Evolutionary conservation across 805 yeast genomes (phyloP).

Genomic region (Yamadazyma endophytica): DNA sequence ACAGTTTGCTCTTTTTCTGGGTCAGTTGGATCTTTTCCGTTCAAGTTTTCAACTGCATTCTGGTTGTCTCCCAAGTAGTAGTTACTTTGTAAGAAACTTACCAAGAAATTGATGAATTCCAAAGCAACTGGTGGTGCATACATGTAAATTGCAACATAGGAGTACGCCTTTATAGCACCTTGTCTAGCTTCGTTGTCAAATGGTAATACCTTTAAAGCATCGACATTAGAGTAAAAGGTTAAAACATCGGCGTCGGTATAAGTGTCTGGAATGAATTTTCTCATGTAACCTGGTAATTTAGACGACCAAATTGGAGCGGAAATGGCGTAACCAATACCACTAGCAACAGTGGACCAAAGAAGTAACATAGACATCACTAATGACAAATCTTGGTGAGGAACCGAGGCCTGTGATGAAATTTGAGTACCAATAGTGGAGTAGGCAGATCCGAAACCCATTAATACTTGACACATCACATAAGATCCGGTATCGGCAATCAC

Average conservation of each 20-base stretch:
- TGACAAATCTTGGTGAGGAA: slow-evolving; percentile 40
- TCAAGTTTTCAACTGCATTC: slow-evolving; percentile 27
- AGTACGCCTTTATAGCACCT: slow-evolving; percentile 30
- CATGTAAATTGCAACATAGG: slow-evolving; percentile 20
- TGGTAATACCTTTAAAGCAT: slow-evolving; percentile 17
- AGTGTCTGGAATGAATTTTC: slow-evolving; percentile 22
- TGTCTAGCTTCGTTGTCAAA: slow-evolving; percentile 22
- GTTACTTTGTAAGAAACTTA: slow-evolving; percentile 28
- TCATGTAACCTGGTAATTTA: slow-evolving; percentile 25
- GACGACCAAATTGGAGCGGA: slow-evolving; percentile 29
- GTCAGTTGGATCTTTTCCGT: slow-evolving; percentile 10
- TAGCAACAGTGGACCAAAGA: slow-evolving; percentile 32
- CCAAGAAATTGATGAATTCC: slow-evolving; percentile 22
- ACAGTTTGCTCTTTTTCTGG: slow-evolving; percentile 2
- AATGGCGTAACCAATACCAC: slow-evolving; percentile 37
- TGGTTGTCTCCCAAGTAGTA: slow-evolving; percentile 34
- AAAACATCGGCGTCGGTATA: slow-evolving; percentile 14
- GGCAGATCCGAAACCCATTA: slow-evolving; percentile 39
- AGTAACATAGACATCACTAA: slow-evolving; percentile 31
- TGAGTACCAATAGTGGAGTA: slow-evolving; percentile 32
- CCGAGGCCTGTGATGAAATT: slow-evolving; percentile 38
- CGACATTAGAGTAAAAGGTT: slow-evolving; percentile 16
- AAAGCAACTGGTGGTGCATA: slow-evolving; percentile 26
- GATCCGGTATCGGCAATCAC: slow-evolving; percentile 22
- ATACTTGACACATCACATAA: slow-evolving; percentile 29